Conservation (phyloP, 2,329 filamentous ascomycete species). For the Xylariaceae sp. region DNA sequence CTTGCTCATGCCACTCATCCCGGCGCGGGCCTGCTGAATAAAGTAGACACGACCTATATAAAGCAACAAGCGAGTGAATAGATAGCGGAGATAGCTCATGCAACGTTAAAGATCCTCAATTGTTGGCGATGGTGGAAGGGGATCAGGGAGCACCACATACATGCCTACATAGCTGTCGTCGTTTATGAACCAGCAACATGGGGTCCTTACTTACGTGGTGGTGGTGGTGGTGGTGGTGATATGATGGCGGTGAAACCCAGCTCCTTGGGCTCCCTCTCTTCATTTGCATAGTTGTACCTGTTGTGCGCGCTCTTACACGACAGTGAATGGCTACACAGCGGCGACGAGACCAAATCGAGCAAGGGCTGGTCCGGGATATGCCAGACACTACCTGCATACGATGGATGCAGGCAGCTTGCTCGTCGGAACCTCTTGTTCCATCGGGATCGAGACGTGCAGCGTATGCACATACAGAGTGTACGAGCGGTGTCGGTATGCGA, state of each 20-base stretch:
- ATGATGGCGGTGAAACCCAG: background rate
- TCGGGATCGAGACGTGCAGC: background rate
- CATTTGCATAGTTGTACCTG: background rate
- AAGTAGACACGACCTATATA: too few relatives aligned
- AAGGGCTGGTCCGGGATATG: background rate
- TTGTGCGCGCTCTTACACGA: background rate
- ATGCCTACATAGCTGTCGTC: background rate
- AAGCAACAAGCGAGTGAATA: too few relatives aligned
- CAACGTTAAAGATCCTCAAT: too few relatives aligned
- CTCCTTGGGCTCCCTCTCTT: background rate
- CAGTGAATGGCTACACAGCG: background rate
- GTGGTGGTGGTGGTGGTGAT: background rate
- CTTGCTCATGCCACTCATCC: too few relatives aligned
- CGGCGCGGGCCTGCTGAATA: too few relatives aligned
- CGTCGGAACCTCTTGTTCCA: background rate
- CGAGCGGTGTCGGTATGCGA: background rate
- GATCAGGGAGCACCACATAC: too few relatives aligned
- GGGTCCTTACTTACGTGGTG: background rate
- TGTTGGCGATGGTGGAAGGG: too few relatives aligned
- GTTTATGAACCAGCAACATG: background rate
- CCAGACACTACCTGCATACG: background rate
- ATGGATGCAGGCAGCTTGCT: background rate
- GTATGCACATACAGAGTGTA: background rate
- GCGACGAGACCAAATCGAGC: background rate
- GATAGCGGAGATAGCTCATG: too few relatives aligned